Percentiles rank a stretch among this genome's conserved stretches.
Conservation (phyloP, 2,329 filamentous ascomycete genomes). For the Aspergillus fumigatiaffinis region DNA sequence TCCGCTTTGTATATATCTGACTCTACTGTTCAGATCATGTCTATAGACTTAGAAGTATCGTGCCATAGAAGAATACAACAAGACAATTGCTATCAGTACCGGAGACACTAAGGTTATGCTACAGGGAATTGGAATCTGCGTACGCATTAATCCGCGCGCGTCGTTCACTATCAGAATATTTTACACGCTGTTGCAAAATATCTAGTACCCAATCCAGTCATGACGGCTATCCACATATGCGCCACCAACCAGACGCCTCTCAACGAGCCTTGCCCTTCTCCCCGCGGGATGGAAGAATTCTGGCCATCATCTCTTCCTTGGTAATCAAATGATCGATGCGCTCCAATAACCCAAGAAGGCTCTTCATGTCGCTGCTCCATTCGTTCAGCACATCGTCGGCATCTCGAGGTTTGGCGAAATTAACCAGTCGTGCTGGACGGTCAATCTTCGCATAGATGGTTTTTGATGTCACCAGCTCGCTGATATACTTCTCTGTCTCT, state of each 20-base stretch:
- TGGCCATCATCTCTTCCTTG: constrained; percentile 99
- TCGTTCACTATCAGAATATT: constrained; percentile 27
- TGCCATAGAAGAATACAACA: not conserved
- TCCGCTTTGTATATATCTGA: not conserved
- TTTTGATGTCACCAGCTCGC: constrained; percentile 92
- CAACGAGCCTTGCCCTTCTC: constrained; percentile 39
- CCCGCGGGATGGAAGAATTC: constrained; percentile 66
- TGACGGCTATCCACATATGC: constrained; percentile 5
- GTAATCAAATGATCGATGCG: constrained; percentile 97
- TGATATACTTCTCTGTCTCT: constrained; percentile 98
- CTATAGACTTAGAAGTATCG: not conserved
- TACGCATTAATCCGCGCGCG: constrained; percentile 8
- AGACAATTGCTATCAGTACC: not conserved
- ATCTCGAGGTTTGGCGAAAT: constrained; percentile 89
- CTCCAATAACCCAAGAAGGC: constrained; percentile 76
- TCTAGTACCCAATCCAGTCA: constrained; percentile 9
- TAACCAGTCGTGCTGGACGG: constrained; percentile 84
- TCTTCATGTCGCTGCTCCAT: constrained; percentile 99
- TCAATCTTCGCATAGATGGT: constrained; percentile 98
- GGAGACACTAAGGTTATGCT: too few relatives aligned
- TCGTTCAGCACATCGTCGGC: constrained; percentile 96
- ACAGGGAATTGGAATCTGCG: too few relatives aligned
- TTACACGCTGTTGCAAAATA: constrained; percentile 24
- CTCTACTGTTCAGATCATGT: constrained; percentile 4
- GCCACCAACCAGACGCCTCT: constrained; percentile 5